Base-by-base conservation (phyloP, 2,329 filamentous ascomycete genomes). In the Bertia moriformis region DNA sequence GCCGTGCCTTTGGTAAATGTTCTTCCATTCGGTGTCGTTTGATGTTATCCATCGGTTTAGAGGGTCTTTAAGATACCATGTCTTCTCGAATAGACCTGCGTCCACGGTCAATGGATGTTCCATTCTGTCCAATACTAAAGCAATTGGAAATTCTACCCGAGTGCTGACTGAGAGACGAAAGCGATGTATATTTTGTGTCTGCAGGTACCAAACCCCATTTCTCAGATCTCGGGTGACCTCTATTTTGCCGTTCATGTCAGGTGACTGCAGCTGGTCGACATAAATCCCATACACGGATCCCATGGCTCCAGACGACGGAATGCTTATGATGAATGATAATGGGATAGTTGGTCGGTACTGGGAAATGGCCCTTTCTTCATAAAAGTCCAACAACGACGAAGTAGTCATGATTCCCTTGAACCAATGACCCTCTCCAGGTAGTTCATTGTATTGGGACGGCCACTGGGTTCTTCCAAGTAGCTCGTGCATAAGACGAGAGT, bases 381-480 rank as follows among this genome's bases (percentile, higher is more conserved):
- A 29, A n/a, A 29, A 29, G 10, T 10, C 46, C 15, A 57, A 50
- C 19, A 74, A 50, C 18, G 57, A 50, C 7, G 53, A 41, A 1
- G 69, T 72, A 3, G 66, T 69, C 61, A 73, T 65, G 4, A 71
- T 54, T 1, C 61, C 66, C 22, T 70, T 62, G 51, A 63, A 72
- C 57, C 61, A 73, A 47, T 73, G 69, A 14, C 57, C 59, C 40
- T 58, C 54, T n/a, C 55, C 61, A 5, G 54, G 47, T 14, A 73
- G 49, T 47, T 74, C 71, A 27, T 60, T 48, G 45, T 71, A 74
- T 5, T 51, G 49, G n/a, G 61, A 62, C 2, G 55, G 49, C 24
- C 52, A 56, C 3, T 55, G 58, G 29, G 52, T 51, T 44, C 66
- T 55, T 17, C 54, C 54, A 12, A 69, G 51, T 24, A 68, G 52